These are phyloP conservation scores for Calonectria pauciramosa DNA, from an alignment of 2,329 filamentous ascomycete species.

Conservation along the genomic window DNA sequence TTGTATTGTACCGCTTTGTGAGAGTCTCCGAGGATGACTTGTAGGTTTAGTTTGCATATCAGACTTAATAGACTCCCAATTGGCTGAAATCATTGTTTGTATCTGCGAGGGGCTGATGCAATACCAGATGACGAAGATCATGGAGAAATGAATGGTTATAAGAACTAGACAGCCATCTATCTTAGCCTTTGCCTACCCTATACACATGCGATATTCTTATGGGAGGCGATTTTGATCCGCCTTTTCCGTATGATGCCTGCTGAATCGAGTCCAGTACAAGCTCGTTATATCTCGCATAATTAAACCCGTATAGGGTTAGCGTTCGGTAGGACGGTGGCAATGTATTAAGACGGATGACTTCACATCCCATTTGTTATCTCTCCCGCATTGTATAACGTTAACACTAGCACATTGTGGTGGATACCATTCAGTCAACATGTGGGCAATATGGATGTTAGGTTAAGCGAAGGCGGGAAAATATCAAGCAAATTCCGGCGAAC, in stretches of 20 bases:
- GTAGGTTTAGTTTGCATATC: not conserved
- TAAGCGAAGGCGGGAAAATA: not conserved
- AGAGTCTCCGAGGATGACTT: not conserved
- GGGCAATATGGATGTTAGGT: not conserved
- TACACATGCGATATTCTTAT: not conserved
- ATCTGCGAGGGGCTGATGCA: too few relatives aligned
- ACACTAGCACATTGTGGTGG: not conserved
- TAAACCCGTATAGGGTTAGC: not conserved
- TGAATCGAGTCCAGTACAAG: not conserved
- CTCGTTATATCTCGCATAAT: not conserved
- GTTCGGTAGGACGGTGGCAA: not conserved
- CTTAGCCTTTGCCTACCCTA: not conserved
- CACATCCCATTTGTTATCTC: not conserved
- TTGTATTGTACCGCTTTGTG: not conserved
- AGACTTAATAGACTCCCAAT: not conserved
- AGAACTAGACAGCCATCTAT: not conserved
- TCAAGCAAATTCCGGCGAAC: not conserved
- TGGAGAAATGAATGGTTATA: not conserved
- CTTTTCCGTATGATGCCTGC: not conserved
- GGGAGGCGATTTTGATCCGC: not conserved
- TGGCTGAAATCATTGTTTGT: not conserved
- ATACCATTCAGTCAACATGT: not conserved
- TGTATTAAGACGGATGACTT: not conserved
- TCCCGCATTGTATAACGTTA: not conserved
- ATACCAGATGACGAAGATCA: not conserved